Evolutionary conservation across 2,329 filamentous ascomycete species (phyloP).

Genomic region (Paecilomyces sp.): DNA sequence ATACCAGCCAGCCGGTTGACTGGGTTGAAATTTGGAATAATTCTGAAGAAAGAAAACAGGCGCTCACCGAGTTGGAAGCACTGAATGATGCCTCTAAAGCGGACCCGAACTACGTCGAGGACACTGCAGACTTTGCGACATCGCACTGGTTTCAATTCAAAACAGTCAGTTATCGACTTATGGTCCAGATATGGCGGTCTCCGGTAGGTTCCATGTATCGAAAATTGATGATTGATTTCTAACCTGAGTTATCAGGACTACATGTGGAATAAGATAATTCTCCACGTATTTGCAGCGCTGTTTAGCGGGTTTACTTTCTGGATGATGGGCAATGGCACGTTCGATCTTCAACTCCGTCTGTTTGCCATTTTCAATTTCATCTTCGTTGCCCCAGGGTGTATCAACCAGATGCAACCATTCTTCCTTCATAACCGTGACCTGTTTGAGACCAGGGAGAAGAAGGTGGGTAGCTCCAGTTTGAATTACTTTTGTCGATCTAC

Average conservation of each 20-base stretch:
- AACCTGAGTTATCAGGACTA: slow-evolving; percentile 23
- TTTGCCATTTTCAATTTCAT: slow-evolving; percentile 59
- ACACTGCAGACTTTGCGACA: slow-evolving; percentile 30
- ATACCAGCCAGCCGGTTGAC: slow-evolving; percentile 14
- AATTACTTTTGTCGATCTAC: neutral
- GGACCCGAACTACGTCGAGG: slow-evolving; percentile 17
- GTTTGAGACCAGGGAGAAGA: slow-evolving; percentile 54
- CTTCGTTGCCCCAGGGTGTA: slow-evolving; percentile 53
- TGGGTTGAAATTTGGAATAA: slow-evolving; percentile 27
- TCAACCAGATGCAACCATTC: slow-evolving; percentile 53
- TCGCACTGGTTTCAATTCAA: slow-evolving; percentile 33
- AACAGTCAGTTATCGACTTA: slow-evolving; percentile 26
- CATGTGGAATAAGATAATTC: slow-evolving; percentile 40
- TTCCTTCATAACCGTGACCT: slow-evolving; percentile 52
- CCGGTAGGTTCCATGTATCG: slow-evolving; percentile 14
- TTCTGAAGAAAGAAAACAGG: slow-evolving; percentile 20
- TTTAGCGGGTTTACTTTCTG: slow-evolving; percentile 59
- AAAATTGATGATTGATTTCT: neutral
- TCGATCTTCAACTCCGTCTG: slow-evolving; percentile 48
- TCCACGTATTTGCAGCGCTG: slow-evolving; percentile 49
- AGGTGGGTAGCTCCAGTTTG: slow-evolving; percentile 20
- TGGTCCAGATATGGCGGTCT: slow-evolving; percentile 25
- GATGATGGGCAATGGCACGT: slow-evolving; percentile 48
- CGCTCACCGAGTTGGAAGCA: slow-evolving; percentile 17
- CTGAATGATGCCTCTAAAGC: slow-evolving; percentile 15